Evolutionary conservation across 345 rosid genomes (phyloP).

Genomic region (Hypericum perforatum): DNA sequence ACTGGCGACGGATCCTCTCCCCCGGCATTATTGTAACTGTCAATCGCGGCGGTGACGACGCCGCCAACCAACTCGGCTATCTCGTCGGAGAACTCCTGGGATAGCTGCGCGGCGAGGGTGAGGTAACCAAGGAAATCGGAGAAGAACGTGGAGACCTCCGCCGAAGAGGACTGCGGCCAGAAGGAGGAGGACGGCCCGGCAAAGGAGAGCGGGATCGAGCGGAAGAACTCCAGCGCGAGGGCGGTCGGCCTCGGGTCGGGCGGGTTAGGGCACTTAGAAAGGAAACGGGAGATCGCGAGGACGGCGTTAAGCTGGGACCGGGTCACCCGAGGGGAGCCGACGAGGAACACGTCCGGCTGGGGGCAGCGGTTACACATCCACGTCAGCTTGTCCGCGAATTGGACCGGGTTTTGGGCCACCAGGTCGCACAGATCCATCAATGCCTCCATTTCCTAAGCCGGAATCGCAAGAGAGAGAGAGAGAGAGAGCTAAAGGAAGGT

Average conservation of each 20-base stretch:
- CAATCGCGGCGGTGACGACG: conserved; percentile 43
- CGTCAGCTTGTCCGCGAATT: conserved; percentile 65
- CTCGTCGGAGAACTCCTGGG: conserved; percentile 55
- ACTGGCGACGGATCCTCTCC: conserved; percentile 32
- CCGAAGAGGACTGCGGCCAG: conserved; percentile 77
- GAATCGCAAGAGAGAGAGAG: too few species aligned
- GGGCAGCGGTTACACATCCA: conserved; percentile 96
- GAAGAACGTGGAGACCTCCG: conserved; percentile 41
- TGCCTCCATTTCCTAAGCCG: conserved; percentile 93
- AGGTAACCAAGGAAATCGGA: conserved; percentile 58
- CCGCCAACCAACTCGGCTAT: conserved; percentile 60
- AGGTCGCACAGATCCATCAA: conserved; percentile 83
- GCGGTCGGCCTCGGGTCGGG: conserved; percentile 50
- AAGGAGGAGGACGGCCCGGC: conserved; percentile 54
- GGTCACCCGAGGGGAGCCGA: conserved; percentile 68
- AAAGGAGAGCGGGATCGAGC: conserved; percentile 62
- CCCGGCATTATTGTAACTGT: conserved; percentile 7
- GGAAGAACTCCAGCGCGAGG: conserved; percentile 54
- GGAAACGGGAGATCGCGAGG: conserved; percentile 68
- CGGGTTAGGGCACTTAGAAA: conserved; percentile 42
- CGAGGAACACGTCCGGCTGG: conserved; percentile 46
- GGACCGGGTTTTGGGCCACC: conserved; percentile 59
- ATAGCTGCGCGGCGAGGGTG: conserved; percentile 35
- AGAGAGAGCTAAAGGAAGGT: too few species aligned
- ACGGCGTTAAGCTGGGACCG: conserved; percentile 85